Percentiles rank a stretch among this genome's conserved stretches.
Evolutionary conservation across 192 early-diverging fungal species (phyloP).

Genomic region (Backusella australiensis): DNA sequence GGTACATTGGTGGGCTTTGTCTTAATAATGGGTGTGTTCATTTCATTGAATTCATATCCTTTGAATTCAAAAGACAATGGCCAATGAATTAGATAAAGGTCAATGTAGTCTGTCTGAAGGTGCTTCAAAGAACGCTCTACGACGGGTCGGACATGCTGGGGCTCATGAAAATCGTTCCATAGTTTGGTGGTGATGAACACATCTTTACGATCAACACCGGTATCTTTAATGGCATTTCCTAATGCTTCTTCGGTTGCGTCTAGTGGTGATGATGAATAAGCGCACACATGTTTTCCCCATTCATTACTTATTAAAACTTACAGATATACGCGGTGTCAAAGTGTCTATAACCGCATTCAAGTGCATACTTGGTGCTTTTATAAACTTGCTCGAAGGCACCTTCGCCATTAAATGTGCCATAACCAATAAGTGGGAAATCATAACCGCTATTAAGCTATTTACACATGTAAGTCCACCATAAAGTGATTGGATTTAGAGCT

Average conservation of each 20-base stretch:
- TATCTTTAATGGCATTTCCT: conserved; percentile 55
- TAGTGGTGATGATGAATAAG: not conserved
- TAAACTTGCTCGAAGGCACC: conserved; percentile 22
- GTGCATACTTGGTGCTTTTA: conserved; percentile 21
- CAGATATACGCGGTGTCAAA: conserved; percentile 48
- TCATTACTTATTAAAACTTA: not conserved
- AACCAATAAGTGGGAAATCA: conserved; percentile 21
- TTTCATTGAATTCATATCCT: conserved; percentile 19
- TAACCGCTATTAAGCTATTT: conserved; percentile 25
- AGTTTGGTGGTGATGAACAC: conserved; percentile 66
- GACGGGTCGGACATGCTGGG: conserved; percentile 62
- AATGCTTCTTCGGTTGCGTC: conserved; percentile 69
- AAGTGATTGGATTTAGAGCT: not conserved
- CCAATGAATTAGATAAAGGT: conserved; percentile 87
- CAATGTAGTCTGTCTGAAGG: conserved; percentile 73
- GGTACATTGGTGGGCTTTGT: conserved; percentile 37
- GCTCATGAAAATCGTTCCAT: conserved; percentile 46
- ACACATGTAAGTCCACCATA: not conserved
- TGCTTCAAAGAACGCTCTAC: conserved; percentile 66
- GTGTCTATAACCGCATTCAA: conserved; percentile 61
- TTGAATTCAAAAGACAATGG: conserved; percentile 57
- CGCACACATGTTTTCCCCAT: too few species aligned
- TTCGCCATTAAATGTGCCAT: conserved; percentile 20
- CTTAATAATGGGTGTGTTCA: conserved; percentile 26
- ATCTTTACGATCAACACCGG: conserved; percentile 52